phyloP scores from a whole-genome alignment of 164 flowering plant genomes.

The Platanus orientalis region DNA sequence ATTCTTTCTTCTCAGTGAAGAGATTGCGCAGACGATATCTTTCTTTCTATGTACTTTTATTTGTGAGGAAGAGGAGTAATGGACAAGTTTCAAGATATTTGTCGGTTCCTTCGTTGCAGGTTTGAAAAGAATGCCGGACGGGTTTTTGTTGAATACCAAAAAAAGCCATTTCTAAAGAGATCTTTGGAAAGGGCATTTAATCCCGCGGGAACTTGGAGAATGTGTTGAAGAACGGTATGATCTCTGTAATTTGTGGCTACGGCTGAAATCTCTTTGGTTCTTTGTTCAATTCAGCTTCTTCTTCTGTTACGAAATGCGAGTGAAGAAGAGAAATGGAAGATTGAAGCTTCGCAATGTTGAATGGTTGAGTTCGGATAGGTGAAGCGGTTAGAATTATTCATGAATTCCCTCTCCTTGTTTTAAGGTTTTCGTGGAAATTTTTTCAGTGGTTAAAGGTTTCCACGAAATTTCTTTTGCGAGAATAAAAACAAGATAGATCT shows the following conservation, averaged over 20 bases:
- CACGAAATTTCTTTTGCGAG: background rate
- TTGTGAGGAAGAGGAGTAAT: background rate
- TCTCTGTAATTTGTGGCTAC: background rate
- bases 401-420: background rate
- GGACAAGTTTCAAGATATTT: conserved; percentile 2
- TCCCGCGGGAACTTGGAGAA: conserved; percentile 6
- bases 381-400: background rate
- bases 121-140: conserved; percentile 3
- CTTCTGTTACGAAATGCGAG: background rate
- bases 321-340: no score
- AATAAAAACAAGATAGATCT: background rate
- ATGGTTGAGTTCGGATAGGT: background rate
- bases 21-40: conserved; percentile 3
- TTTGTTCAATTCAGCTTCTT: background rate
- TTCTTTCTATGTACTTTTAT: background rate
- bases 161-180: background rate
- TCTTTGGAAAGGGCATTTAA: conserved; percentile 9
- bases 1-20: conserved; percentile 4
- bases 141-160: conserved; percentile 1
- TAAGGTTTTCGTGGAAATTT: background rate
- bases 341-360: no score
- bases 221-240: conserved; percentile 1
- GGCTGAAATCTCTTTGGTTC: background rate
- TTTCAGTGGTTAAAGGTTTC: background rate
- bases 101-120: background rate